Evolutionary conservation across 352 stramenopile genomes (phyloP), one percentile per base, ranked within the genome.

Genomic region (Halophytophthora batemanensis): DNA sequence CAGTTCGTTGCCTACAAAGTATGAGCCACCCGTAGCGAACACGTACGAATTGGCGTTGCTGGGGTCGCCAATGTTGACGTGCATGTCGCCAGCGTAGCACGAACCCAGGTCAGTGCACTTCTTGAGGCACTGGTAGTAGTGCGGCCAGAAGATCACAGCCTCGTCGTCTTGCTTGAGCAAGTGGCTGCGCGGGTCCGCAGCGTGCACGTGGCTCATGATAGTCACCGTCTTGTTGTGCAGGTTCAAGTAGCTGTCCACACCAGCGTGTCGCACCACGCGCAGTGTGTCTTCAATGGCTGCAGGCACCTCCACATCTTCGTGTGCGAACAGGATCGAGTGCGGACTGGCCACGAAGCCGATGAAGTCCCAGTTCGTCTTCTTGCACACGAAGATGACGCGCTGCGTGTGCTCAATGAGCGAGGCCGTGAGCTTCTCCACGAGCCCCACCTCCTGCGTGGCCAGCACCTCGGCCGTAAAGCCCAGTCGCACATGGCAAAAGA

Each of bases 141-240:
- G 79, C n/a, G 79, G 79, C 79, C 79, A 90, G 54, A 74, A 90
- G 18, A 90, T 64, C 13, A 90, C 66, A 5, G 74, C 79, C 40
- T 90, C 79, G 38, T 90, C 79, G 51, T 90, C 79, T 49, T 90
- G 79, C 42, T 90, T 90, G 29, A 87, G 46, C 31, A 90, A 58
- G 49, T 90, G 79, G 38, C 64, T 75, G 43, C 76, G 62, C 43
- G 74, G 42, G 28, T 84, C 64, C 6, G 61, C 57, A 14, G 51
- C 45, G 44, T 87, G 64, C 19, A 90, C 66, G 64, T 90, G 79
- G 41, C 61, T 85, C 71, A 90, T 87, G 56, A 87, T 78, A 45
- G 76, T 87, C 51, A 90, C 58, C 23, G 79, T 90, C 60, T 90
- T 90, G 70, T 90, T 90, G 63, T 90, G 79, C 37, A 90, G 52